These are phyloP conservation scores for Boechera divaricarpa DNA, from an alignment of 345 rosid species.

Conservation along the genomic window DNA sequence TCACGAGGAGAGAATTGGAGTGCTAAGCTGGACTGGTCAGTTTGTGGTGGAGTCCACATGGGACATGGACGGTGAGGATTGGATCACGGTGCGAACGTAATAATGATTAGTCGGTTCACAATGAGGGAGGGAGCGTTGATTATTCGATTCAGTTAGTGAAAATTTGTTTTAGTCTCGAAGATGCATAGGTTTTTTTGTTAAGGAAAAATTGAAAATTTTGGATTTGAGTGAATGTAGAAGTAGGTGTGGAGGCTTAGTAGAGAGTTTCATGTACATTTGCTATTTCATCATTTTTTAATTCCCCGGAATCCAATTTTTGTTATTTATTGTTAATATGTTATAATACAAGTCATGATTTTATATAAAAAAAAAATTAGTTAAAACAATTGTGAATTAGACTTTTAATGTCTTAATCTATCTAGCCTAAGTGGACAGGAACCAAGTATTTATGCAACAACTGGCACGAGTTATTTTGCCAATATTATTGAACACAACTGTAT, in stretches of 20 bases:
- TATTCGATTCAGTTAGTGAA: not conserved
- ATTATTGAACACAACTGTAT: not conserved
- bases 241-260: conserved; percentile 7
- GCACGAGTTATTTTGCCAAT: not conserved
- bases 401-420: not conserved
- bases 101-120: conserved; percentile 41
- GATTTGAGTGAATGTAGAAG: conserved; percentile 19
- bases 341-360: not conserved
- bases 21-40: conserved; percentile 43
- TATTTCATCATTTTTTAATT: conserved; percentile 20
- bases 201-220: not conserved
- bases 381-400: not conserved
- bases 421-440: not conserved
- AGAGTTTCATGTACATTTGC: conserved; percentile 25
- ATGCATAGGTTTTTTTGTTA: no score
- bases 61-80: conserved; percentile 55
- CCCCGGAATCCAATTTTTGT: not conserved
- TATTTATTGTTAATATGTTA: conserved; percentile 10
- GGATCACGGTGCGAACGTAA: conserved; percentile 55
- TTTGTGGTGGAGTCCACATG: conserved; percentile 47
- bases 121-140: conserved; percentile 8
- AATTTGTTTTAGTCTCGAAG: not conserved
- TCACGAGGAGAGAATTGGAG: conserved; percentile 56
- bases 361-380: not conserved
- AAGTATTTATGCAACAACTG: not conserved